Base-by-base conservation (phyloP, 108 stramenopile genomes). In the Cyclotella sp. region DNA sequence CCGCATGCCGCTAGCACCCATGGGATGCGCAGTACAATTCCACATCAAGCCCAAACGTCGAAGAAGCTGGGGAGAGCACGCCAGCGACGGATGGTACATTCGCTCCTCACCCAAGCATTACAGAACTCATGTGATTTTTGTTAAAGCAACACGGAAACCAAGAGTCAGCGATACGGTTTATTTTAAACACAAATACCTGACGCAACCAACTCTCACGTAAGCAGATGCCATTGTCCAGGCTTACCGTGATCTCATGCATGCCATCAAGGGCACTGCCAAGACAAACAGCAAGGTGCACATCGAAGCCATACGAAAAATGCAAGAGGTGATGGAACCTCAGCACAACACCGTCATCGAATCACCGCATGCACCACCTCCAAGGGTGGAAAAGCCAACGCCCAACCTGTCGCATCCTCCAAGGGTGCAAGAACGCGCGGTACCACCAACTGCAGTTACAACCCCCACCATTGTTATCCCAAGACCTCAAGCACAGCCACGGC, bases 121-220 rank as follows among this genome's bases (percentile, higher is more conserved):
- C 58, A 34, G 73, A 41, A 69, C 73, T 43, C 66, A 58, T 43
- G 6, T 4, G 26, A 69, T 67, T 3, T 81, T 60, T 24, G 46
- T 69, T 21, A 59, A 67, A 52, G 45, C 27, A 21, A 81, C 79
- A 67, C 7, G 29, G 30, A 52, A 18, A 11, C 63, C 47, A 9
- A 19, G 78, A 18, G 73, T 78, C 15, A 51, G 51, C 16, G 64
- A 67, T 41, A 79, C 78, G 3, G 72, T 79, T 26, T 64, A 30
- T 24, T 79, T 66, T 46, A 63, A 69, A n/a, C 77, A 77, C 61
- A 63, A 70, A 27, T 46, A 63, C 60, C 26, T 77, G 40, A 76
- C 67, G 43, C 65, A 76, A 21, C 76, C 67, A 43, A 70, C 68
- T 8, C 16, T 76, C 9, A 68, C 76, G 4, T 27, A 41, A 41